A percentile compares a stretch with the other conserved stretches of the same genome.
These are phyloP conservation scores for Cornus controversa DNA, from an alignment of 148 eudicot species.

Conservation along the genomic window DNA sequence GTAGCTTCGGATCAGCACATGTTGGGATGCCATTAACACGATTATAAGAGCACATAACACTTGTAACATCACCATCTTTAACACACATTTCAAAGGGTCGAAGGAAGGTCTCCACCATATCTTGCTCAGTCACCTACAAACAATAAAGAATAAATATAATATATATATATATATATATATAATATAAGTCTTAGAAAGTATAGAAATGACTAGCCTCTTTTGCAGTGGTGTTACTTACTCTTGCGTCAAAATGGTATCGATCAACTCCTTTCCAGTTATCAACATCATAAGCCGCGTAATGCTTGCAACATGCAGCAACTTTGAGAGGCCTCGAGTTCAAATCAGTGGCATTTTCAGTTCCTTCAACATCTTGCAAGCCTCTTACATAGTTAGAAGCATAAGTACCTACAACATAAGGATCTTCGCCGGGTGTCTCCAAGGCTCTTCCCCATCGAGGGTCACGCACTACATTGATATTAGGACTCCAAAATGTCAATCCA, in stretches of 20 bases:
- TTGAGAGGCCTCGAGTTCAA: conserved; percentile 26
- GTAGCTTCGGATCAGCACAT: conserved; percentile 29
- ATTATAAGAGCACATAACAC: conserved; percentile 47
- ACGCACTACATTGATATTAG: conserved; percentile 26
- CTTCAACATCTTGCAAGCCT: conserved; percentile 33
- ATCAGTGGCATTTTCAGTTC: not conserved
- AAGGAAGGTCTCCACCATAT: conserved; percentile 34
- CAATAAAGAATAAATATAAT: not conserved
- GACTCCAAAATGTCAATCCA: conserved; percentile 38
- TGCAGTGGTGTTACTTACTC: conserved; percentile 12
- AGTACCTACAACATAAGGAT: conserved; percentile 21
- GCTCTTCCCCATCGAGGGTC: conserved; percentile 45
- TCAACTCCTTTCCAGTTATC: conserved; percentile 27
- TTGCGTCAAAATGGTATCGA: conserved; percentile 19
- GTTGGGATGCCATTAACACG: conserved; percentile 31
- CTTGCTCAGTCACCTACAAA: conserved; percentile 35
- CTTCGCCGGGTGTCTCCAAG: conserved; percentile 40
- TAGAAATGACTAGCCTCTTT: too few relatives aligned
- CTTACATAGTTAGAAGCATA: conserved; percentile 28
- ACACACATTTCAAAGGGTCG: conserved; percentile 39
- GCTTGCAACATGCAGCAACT: conserved; percentile 35
- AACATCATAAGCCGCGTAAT: conserved; percentile 30
- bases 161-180: too few relatives aligned
- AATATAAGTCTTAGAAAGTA: too few relatives aligned
- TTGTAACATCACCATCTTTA: conserved; percentile 28